phyloP scores from a whole-genome alignment of 148 eudicot genomes.

The Amaranthus cruentus region DNA sequence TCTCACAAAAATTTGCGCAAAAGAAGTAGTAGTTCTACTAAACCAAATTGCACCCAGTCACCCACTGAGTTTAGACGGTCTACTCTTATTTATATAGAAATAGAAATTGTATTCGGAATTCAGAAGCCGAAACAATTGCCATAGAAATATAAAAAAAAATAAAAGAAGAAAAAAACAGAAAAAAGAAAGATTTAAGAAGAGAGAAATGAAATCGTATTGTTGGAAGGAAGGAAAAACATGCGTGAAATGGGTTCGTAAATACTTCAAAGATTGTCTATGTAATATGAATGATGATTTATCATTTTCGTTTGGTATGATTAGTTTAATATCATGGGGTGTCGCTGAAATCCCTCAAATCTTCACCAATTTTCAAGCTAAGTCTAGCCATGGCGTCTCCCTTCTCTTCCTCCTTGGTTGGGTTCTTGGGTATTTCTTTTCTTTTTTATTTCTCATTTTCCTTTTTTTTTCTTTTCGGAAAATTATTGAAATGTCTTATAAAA shows the following conservation, averaged over 20 bases:
- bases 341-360: conserved; percentile 98
- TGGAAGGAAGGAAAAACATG: conserved; percentile 56
- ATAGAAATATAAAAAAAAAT: neutral
- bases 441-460: neutral
- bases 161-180: neutral
- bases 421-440: conserved; percentile 44
- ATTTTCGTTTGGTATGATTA: conserved; percentile 63
- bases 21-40: no score
- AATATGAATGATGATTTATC: conserved; percentile 61
- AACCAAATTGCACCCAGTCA: no score
- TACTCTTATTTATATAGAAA: no score
- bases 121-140: no score
- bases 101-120: no score
- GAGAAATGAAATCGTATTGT: conserved; percentile 43
- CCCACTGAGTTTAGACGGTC: no score
- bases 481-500: no score
- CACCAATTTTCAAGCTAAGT: conserved; percentile 80
- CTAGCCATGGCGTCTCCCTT: conserved; percentile 93
- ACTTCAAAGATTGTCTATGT: conserved; percentile 85
- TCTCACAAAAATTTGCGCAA: no score
- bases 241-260: conserved; percentile 59
- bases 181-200: conserved; percentile 9
- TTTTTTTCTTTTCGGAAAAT: neutral
- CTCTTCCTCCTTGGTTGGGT: conserved; percentile 85
- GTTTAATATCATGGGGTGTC: conserved; percentile 79